Evolutionary conservation across 73 alveolate genomes (phyloP), one percentile per base, ranked within the genome.

Genomic region (Symbiodinium pilosum): DNA sequence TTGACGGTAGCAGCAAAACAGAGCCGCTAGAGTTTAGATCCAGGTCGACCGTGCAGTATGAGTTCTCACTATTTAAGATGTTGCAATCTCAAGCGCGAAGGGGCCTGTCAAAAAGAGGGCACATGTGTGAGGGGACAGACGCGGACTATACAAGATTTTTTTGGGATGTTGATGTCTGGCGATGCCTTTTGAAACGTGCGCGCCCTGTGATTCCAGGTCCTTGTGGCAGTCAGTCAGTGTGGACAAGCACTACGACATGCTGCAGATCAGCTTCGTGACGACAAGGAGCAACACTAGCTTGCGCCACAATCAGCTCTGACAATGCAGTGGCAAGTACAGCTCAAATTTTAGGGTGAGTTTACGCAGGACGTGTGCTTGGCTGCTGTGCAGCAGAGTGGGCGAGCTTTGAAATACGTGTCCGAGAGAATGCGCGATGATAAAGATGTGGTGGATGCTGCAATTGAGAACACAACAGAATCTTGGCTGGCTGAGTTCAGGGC

Each of bases 321-420:
- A 14, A 47, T 59, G 9, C 77, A 6, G n/a, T n/a, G n/a, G n/a
- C n/a, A n/a, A n/a, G n/a, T n/a, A n/a, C n/a, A n/a, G n/a, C 84
- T n/a, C 39, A 2, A 30, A 43, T 32, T 32, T 12, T 71, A 41
- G 34, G 30, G 32, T 26, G 85, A 26, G n/a, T 39, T 47, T 16
- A 3, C 41, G 32, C 87, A 91, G 97, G 97, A 91, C 32, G 97
- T 91, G 75, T 91, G 97, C 64, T 51, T 71, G 88, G 89, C 81
- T 24, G 97, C 97, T 3, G 97, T 91, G 89, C 85, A 71, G 97
- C 97, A 91, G 20, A 69, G 43, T 40, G 97, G 97, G 40, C 87
- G 97, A 3, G 87, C 97, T 2, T 40, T 91, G 97, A 83, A 86
- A 39, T 52, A 91, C 77, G 97, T 88, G 5, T 69, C 89, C 38